Evolutionary conservation across 2,329 filamentous ascomycete species (phyloP), one percentile per base, ranked within the genome.

Genomic region (Proliferodiscus dingleyae): DNA sequence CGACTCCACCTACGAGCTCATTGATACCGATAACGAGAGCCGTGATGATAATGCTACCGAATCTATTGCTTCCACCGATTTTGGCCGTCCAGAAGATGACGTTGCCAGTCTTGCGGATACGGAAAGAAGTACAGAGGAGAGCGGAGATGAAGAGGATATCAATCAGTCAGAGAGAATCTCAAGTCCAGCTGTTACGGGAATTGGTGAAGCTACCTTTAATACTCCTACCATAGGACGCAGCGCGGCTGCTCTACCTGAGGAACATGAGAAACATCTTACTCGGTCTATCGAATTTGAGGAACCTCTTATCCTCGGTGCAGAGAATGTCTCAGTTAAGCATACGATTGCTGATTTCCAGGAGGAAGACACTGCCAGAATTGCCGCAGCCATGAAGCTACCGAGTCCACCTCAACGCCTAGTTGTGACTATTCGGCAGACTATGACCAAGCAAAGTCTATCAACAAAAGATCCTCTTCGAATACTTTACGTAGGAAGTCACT

Each of bases 261-360:
- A 61, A 41, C 36, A 55, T 23, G 58, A 63, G 16, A 60, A 49
- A 34, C 49, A 56, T 26, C 52, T 60, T 36, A 37, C 53, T 23
- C 57, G 59, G 21, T 69, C 71, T 5, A 74, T 74, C 56, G 69
- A 71, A 47, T 72, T 75, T 46, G 65, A 68, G 47, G 72, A 74
- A 53, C 64, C 65, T 24, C 60, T 63, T 36, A 61, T 52, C 33
- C 58, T 65, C 24, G 52, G 59, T 33, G 57, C 61, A 11, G 68
- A 69, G 43, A 67, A 66, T 36, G 65, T 73, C 22, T 69, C 66
- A 2, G 72, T 72, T 43, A 72, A 68, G 46, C 71, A 74, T 57
- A 71, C 69, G 8, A 64, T 74, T 32, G 64, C 64, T 30, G 66
- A 71, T 37, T 69, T 71, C 47, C 63, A 56, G 37, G 67, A 71